Percentiles rank a stretch among this genome's conserved stretches.
These are phyloP conservation scores for Coniochaeta hoffmannii DNA, from an alignment of 2,329 filamentous ascomycete species.

Conservation along the genomic window DNA sequence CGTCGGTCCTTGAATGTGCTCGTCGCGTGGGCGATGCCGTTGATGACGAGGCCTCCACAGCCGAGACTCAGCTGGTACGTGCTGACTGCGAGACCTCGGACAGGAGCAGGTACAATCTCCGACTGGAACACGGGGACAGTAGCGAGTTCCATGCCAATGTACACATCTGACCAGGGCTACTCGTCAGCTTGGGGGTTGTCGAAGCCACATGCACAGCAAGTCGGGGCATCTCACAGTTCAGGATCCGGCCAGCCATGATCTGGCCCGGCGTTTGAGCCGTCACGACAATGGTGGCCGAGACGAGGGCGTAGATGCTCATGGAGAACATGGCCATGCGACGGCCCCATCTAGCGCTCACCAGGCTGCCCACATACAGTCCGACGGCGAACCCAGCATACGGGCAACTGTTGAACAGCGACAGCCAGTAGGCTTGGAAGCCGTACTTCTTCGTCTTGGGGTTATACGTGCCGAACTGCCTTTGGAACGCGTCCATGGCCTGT, in stretches of 20 bases:
- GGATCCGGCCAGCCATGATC: constrained; percentile 24
- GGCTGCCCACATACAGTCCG: constrained; percentile 20
- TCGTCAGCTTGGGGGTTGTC: neutral
- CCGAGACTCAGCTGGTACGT: constrained; percentile 23
- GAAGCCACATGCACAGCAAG: neutral
- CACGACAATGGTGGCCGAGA: constrained; percentile 22
- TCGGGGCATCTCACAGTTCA: constrained; percentile 17
- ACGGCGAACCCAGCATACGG: constrained; percentile 24
- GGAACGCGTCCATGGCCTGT: constrained; percentile 29
- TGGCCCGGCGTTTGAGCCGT: constrained; percentile 21
- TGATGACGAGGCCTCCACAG: constrained; percentile 14
- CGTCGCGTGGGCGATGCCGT: constrained; percentile 20
- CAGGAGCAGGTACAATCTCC: constrained; percentile 21
- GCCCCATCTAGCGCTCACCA: constrained; percentile 21
- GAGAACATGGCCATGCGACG: constrained; percentile 26
- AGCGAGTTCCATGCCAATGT: constrained; percentile 31
- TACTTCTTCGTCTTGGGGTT: constrained; percentile 15
- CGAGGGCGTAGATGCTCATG: constrained; percentile 27
- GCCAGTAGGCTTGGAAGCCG: constrained; percentile 20
- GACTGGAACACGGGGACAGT: constrained; percentile 27
- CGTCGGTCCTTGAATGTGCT: constrained; percentile 19
- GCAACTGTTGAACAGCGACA: constrained; percentile 28
- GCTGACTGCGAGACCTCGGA: constrained; percentile 25
- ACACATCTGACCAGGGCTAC: constrained; percentile 16
- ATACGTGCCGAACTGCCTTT: constrained; percentile 23